Percentiles rank a stretch among this genome's conserved stretches.
phyloP scores from a whole-genome alignment of 441 rosid species.

The Gossypium lobatum region DNA sequence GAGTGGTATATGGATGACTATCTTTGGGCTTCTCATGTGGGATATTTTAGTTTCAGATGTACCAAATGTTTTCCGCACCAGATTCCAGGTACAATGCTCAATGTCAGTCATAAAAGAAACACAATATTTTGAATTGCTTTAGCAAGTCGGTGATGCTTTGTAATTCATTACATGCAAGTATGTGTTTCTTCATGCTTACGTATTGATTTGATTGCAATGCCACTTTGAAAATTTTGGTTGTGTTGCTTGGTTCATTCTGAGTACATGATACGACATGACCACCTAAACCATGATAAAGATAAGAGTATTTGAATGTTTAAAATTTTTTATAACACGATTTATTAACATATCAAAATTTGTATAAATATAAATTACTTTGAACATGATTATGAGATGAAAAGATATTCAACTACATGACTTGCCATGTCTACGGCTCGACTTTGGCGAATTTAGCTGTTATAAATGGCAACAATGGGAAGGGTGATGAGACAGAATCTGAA shows the following conservation, averaged over 20 bases:
- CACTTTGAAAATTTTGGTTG: neutral
- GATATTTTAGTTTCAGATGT: slow-evolving; percentile 66
- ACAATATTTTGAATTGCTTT: neutral
- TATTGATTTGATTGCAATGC: slow-evolving; percentile 1
- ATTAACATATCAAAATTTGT: neutral
- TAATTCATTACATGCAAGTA: neutral
- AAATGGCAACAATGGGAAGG: neutral
- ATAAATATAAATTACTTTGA: neutral
- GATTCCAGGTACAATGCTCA: slow-evolving; percentile 56
- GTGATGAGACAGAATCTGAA: neutral
- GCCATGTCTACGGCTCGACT: neutral
- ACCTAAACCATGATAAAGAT: neutral
- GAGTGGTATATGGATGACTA: slow-evolving; percentile 88
- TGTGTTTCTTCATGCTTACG: neutral
- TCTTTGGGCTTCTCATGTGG: slow-evolving; percentile 92
- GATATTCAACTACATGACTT: neutral
- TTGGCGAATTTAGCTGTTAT: neutral
- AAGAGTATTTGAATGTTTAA: neutral
- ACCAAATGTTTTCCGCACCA: slow-evolving; percentile 68
- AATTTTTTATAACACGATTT: neutral
- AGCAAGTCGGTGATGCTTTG: neutral
- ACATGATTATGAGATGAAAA: neutral
- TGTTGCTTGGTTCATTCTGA: neutral
- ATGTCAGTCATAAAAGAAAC: neutral
- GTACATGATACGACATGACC: neutral